Base-by-base conservation (phyloP, 2,329 filamentous ascomycete species). In the Raffaelea ambrosiae region DNA sequence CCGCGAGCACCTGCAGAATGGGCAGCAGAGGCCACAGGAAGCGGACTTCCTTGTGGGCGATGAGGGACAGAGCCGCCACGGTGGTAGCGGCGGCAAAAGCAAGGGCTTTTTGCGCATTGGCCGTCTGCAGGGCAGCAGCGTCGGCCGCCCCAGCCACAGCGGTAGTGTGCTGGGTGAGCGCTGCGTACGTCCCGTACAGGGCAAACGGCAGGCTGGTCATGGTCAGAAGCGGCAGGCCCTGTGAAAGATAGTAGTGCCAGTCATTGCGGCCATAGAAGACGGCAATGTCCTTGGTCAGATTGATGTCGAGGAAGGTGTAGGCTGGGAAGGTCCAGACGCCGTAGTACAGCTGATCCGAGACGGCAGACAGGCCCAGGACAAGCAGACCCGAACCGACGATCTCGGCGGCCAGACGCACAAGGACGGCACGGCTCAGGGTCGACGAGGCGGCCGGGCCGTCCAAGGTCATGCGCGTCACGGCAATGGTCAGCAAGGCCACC, bases 1-100 rank as follows among this genome's bases (percentile, higher is more conserved):
- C 88, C 2, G 86, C 80, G 36, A 97, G 71, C 53, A 95, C 70
- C 61, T 93, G 88, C 7, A 98, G 75, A n/a, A 83, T 76, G 2
- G 93, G 91, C 2, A 97, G 76, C 18, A 98, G 76, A 1, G 93
- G 91, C 59, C 95, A 95, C 55, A 97, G 86, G 70, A 98, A 98
- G 59, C 93, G 88, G 57, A 95, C 87, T 72, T 98, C 93, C 64
- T 98, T 98, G 69, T 98, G 93, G 1, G 88, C 82, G 55, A 97
- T 86, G 42, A 86, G 61, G 2, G 88, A 95, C 31, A 97, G 74
- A 2, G 72, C 64, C 1, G 68, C 61, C 10, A 86, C 67, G 49
- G 83, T 85, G 26, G 79, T 64, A 47, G 83, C 53, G 39, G 84
- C 72, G 8, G 79, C 70, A 26, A 73, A 71, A 10, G 80, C 72